A percentile compares a stretch with the other conserved stretches of the same genome.
These are phyloP conservation scores for Naganishia sp. DNA, from an alignment of 1,284 basidiomycete species.

Conservation along the genomic window DNA sequence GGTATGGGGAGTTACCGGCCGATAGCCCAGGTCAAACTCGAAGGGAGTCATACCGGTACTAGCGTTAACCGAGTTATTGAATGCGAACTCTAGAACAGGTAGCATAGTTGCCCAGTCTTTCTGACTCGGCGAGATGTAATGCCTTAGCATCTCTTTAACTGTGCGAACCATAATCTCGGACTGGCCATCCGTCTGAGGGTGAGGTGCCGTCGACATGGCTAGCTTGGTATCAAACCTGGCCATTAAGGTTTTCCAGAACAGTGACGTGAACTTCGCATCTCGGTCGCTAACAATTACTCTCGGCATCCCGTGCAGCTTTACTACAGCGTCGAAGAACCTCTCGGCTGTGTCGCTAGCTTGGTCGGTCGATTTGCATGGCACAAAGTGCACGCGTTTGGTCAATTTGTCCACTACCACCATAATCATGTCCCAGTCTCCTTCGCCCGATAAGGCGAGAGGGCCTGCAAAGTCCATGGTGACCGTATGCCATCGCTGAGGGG, in stretches of 20 bases:
- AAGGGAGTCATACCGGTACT: conserved; percentile 38
- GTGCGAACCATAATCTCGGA: conserved; percentile 35
- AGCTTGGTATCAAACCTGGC: conserved; percentile 46
- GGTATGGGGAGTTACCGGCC: conserved; percentile 3
- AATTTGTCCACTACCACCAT: conserved; percentile 53
- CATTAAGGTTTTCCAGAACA: conserved; percentile 54
- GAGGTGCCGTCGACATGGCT: conserved; percentile 56
- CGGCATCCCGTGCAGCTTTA: conserved; percentile 56
- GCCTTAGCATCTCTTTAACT: conserved; percentile 28
- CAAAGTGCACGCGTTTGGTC: conserved; percentile 51
- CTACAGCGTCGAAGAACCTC: conserved; percentile 52
- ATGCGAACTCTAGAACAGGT: conserved; percentile 56
- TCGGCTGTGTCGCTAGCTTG: conserved; percentile 54
- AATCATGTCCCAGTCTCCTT: conserved; percentile 53
- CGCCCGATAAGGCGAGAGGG: conserved; percentile 49
- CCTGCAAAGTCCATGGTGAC: conserved; percentile 58
- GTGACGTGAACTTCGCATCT: conserved; percentile 55
- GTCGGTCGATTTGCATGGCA: conserved; percentile 46
- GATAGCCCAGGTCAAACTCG: conserved; percentile 24
- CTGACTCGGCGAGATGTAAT: conserved; percentile 37
- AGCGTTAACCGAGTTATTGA: conserved; percentile 53
- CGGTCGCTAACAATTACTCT: conserved; percentile 55
- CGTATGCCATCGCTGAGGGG: conserved; percentile 49
- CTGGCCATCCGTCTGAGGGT: conserved; percentile 53
- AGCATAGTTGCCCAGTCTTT: conserved; percentile 57